These are phyloP conservation scores for Zalerion maritima DNA, from an alignment of 495 filamentous ascomycete genomes.

Conservation along the genomic window DNA sequence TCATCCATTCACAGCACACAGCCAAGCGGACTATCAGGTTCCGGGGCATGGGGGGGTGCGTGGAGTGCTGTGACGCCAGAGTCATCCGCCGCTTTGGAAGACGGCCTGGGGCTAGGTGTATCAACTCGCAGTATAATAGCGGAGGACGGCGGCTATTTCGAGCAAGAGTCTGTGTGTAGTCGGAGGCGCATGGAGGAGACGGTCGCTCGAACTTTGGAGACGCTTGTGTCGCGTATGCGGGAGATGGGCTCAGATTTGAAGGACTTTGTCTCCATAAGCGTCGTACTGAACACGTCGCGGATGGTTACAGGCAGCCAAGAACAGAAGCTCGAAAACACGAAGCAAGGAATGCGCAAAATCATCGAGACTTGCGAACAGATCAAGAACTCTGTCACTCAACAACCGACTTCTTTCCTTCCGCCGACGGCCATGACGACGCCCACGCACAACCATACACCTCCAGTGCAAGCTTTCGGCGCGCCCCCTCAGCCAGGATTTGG, in stretches of 20 bases:
- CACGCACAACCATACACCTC: neutral
- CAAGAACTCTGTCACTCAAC: constrained; percentile 1
- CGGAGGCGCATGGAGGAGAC: constrained; percentile 15
- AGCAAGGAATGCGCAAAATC: constrained; percentile 5
- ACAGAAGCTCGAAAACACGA: constrained; percentile 12
- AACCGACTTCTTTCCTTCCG: neutral
- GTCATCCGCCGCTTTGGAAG: constrained; percentile 9
- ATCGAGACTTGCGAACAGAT: constrained; percentile 4
- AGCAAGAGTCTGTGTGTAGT: too few relatives aligned
- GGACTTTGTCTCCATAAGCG: constrained; percentile 18
- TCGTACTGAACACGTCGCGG: constrained; percentile 19
- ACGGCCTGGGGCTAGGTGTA: constrained; percentile 11
- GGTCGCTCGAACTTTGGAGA: constrained; percentile 17
- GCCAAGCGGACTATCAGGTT: too few relatives aligned
- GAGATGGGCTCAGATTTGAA: constrained; percentile 18
- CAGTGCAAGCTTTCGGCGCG: neutral
- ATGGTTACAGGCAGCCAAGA: constrained; percentile 14
- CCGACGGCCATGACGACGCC: neutral
- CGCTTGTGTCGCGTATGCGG: constrained; percentile 12
- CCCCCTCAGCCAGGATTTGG: neutral
- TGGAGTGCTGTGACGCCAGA: too few relatives aligned
- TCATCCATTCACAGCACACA: too few relatives aligned
- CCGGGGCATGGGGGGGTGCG: too few relatives aligned
- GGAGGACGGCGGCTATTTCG: too few relatives aligned
- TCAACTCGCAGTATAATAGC: too few relatives aligned